phyloP scores from a whole-genome alignment of 768 basidiomycete species.

The Paxillus rubicundulus region DNA sequence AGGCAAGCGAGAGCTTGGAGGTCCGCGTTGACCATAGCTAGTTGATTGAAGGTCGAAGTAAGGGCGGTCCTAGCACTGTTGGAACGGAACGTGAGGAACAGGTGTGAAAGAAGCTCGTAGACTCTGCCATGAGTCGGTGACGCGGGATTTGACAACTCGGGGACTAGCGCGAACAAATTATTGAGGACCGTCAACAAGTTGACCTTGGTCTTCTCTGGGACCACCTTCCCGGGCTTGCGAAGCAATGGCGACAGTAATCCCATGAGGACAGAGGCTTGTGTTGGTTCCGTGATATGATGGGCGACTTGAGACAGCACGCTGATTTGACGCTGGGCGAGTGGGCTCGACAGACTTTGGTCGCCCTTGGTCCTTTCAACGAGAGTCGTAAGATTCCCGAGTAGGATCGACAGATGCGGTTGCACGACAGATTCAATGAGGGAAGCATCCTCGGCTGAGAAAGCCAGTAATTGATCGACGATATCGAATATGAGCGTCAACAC shows the following conservation, averaged over 20 bases:
- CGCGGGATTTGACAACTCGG: conserved; percentile 49
- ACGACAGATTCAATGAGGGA: conserved; percentile 52
- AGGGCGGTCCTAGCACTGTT: conserved; percentile 70
- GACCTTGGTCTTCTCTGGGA: conserved; percentile 84
- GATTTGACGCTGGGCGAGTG: conserved; percentile 80
- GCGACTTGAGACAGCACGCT: conserved; percentile 77
- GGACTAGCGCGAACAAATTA: conserved; percentile 64
- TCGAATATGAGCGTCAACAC: conserved; percentile 84
- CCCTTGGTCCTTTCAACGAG: conserved; percentile 65
- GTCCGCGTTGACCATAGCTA: conserved; percentile 40
- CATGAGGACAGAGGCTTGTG: conserved; percentile 72
- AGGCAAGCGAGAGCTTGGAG: conserved; percentile 52
- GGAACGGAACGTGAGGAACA: conserved; percentile 76
- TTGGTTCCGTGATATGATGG: conserved; percentile 62
- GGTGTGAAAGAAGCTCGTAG: conserved; percentile 65
- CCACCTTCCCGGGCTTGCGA: conserved; percentile 67
- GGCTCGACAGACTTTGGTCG: conserved; percentile 48
- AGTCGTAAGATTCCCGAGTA: conserved; percentile 69
- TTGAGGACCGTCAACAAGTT: conserved; percentile 73
- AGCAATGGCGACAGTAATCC: conserved; percentile 76
- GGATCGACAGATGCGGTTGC: conserved; percentile 64
- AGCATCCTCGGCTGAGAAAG: conserved; percentile 49
- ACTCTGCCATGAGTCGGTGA: conserved; percentile 48
- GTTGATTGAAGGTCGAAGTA: conserved; percentile 57
- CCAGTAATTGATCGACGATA: conserved; percentile 71